Evolutionary conservation across 495 filamentous ascomycete genomes (phyloP), one percentile per base, ranked within the genome.

Genomic region (Neurospora sp.): DNA sequence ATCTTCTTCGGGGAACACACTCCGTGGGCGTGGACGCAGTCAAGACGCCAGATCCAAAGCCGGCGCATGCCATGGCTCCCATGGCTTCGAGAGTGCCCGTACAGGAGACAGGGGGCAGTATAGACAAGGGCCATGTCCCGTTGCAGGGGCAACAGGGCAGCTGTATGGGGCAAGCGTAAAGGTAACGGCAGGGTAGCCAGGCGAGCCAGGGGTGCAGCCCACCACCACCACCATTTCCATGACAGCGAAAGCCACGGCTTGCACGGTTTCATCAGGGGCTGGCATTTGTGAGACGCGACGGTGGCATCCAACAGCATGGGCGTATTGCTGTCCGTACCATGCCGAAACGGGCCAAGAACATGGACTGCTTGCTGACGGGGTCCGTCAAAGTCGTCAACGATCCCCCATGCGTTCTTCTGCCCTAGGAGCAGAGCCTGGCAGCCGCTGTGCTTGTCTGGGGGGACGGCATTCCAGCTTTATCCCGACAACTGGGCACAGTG

Each of bases 231-330:
- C 15, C 43, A 21, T 59, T 59, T 54, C 28, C 72, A 39, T 71
- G 70, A 76, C 59, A 71, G 62, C 71, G 72, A 77, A 76, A 79
- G 78, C 77, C 69, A 74, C 66, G 70, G 79, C 72, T 78, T 43
- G 76, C 70, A 72, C 73, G 21, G 78, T 79, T 80, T 78, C 78
- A 79, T 75, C 73, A 76, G 74, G 76, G 77, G 76, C 69, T 54
- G 71, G 69, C 69, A 73, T 74, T 73, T 71, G 72, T 72, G 74
- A 73, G 69, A 70, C 71, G 39, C 71, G 71, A 73, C 73, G 71
- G 72, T 75, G 48, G 73, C 77, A 69, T 37, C 40, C 69, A 39
- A 66, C 66, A 73, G 38, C 42, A 39, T 73, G 69, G 59, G 66
- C 38, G 72, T 72, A 6, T 69, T 75, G 75, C 48, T 71, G 73